Conservation (phyloP, 2,329 filamentous ascomycete species). For the Cryphonectria parasitica region DNA sequence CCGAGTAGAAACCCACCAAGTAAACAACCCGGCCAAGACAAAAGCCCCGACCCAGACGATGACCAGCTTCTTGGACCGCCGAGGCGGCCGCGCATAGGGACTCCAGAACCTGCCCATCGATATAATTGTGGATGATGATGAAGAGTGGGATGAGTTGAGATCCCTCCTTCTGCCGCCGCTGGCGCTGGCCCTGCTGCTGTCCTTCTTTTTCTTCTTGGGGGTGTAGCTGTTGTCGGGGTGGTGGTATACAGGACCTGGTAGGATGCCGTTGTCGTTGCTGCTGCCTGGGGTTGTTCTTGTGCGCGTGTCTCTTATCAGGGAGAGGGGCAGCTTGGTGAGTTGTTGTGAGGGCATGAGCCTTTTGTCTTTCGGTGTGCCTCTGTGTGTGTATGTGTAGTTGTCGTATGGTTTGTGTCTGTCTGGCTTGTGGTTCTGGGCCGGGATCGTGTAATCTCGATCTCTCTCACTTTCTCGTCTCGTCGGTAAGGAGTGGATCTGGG, state of each 20-base stretch:
- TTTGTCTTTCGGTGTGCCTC: too few relatives aligned
- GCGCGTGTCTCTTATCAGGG: conserved; percentile 28
- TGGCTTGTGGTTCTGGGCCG: background rate
- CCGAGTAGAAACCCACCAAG: conserved; percentile 24
- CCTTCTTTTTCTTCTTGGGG: background rate
- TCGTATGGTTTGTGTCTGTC: background rate
- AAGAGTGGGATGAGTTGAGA: conserved; percentile 8
- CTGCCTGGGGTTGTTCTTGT: conserved; percentile 19
- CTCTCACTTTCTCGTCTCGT: background rate
- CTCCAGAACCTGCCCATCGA: conserved; percentile 19
- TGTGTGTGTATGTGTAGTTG: background rate
- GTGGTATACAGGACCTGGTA: conserved; percentile 15
- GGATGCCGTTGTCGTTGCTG: conserved; percentile 8
- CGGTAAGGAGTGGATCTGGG: background rate
- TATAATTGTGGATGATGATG: background rate
- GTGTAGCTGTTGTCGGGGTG: background rate
- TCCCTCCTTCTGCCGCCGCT: background rate
- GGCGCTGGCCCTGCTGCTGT: background rate
- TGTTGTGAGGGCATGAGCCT: conserved; percentile 24
- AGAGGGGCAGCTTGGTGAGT: conserved; percentile 25
- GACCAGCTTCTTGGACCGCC: conserved; percentile 28
- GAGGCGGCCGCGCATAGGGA: conserved; percentile 26
- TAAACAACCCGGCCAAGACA: conserved; percentile 20
- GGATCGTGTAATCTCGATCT: background rate
- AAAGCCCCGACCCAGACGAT: conserved; percentile 25